Evolutionary conservation across 495 filamentous ascomycete genomes (phyloP).

Genomic region (Lasiosphaeriaceae sp.): DNA sequence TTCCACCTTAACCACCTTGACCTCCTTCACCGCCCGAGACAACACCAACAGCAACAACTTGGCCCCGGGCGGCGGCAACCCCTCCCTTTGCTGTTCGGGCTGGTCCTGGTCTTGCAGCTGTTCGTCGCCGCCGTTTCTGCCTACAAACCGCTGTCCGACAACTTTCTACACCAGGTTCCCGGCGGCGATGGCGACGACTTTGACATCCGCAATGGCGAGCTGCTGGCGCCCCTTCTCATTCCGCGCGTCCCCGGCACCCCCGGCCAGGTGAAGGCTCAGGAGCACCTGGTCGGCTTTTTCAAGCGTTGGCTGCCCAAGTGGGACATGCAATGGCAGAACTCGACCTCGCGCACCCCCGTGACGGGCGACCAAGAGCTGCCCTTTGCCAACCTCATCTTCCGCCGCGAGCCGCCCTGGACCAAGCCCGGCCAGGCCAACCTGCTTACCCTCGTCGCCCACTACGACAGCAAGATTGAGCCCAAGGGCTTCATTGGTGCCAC

Average conservation of each 20-base stretch:
- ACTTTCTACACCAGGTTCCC: slow-evolving; percentile 60
- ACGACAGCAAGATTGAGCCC: slow-evolving; percentile 74
- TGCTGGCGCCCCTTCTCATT: slow-evolving; percentile 76
- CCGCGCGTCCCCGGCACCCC: slow-evolving; percentile 80
- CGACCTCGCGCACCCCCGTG: slow-evolving; percentile 66
- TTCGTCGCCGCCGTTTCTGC: slow-evolving; percentile 31
- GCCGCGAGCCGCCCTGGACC: slow-evolving; percentile 77
- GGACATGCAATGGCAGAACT: slow-evolving; percentile 79
- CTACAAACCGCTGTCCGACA: slow-evolving; percentile 72
- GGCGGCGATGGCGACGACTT: slow-evolving; percentile 60
- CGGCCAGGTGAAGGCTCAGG: slow-evolving; percentile 62
- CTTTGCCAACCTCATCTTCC: slow-evolving; percentile 77
- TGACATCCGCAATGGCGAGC: slow-evolving; percentile 59
- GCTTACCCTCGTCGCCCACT: slow-evolving; percentile 88
- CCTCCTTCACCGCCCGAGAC: too few species aligned
- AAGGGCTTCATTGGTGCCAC: slow-evolving; percentile 83
- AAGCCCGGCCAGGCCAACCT: slow-evolving; percentile 62
- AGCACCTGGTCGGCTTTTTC: slow-evolving; percentile 78
- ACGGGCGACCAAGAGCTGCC: slow-evolving; percentile 63
- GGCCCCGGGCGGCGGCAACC: not conserved
- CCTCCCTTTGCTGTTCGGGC: not conserved
- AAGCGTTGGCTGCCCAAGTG: slow-evolving; percentile 64
- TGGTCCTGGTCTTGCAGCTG: slow-evolving; percentile 17
- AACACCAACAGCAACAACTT: not conserved
- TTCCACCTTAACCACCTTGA: too few species aligned